Evolutionary conservation across 371 early-diverging fungal species (phyloP), one percentile per base, ranked within the genome.

Genomic region (Mucor velutinosus): DNA sequence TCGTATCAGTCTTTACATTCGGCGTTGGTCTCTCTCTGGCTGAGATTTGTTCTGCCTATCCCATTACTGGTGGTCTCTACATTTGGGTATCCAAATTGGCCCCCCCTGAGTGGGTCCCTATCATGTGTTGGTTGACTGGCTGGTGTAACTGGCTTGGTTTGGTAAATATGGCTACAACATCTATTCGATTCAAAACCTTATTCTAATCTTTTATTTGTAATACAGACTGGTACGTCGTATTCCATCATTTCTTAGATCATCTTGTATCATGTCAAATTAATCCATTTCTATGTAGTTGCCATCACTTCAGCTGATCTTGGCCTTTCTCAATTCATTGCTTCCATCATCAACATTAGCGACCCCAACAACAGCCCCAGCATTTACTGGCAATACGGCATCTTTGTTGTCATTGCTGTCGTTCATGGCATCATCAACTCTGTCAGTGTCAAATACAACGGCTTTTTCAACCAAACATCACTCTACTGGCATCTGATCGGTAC

Each of bases 21-120:
- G 76, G 81, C 65, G 83, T 90, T 15, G 92, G 86, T 17, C 71
- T 90, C 23, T 86, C 89, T 10, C 70, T 92, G 68, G 92, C 92
- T 23, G 92, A 92, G 73, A 92, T 92, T 59, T 90, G 90, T 62
- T 87, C 88, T 3, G 86, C 92, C 3, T 88, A 80, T 72, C 90
- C 92, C 10, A 85, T 89, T 14, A 86, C 89, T 14, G 92, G 92
- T 15, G 80, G 80, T n/a, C 65, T 79, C 11, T 82, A 79, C 45
- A 87, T 86, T 64, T 90, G 88, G 87, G 84, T 90, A 0, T 86
- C 90, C 12, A 74, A 76, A 10, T 65, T 87, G 14, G 85, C 86
- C 7, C 79, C 82, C 30, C 72, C 84, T 6, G 76, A 81, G 33
- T 85, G 83, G 81, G 84, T 85, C 6, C 87, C 87, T 23, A 62